Percentiles rank a stretch among this genome's conserved stretches.
Evolutionary conservation across 495 filamentous ascomycete species (phyloP).

Genomic region (Talaromyces nanjingensis): DNA sequence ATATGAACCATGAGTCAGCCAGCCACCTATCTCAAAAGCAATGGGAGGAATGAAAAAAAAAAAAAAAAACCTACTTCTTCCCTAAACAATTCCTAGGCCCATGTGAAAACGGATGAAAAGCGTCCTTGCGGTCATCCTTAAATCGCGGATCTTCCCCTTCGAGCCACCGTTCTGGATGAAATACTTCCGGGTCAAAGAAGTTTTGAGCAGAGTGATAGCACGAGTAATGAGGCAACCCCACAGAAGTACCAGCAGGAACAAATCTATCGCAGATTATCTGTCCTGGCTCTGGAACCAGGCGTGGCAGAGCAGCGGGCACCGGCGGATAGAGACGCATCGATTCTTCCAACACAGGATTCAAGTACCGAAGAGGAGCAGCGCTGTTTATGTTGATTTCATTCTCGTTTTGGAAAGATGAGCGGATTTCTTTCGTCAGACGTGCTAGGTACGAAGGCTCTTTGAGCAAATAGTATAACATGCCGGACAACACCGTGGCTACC

Average conservation of each 20-base stretch:
- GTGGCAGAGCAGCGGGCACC: too few relatives aligned
- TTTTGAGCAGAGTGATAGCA: conserved; percentile 10
- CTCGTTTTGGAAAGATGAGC: neutral
- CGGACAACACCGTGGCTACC: too few relatives aligned
- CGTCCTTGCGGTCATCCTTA: conserved; percentile 12
- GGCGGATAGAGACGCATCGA: too few relatives aligned
- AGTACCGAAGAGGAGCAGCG: too few relatives aligned
- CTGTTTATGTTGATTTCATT: conserved; percentile 2
- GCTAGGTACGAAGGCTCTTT: too few relatives aligned
- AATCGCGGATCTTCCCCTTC: conserved; percentile 1
- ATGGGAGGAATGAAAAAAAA: neutral
- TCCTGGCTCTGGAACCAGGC: too few relatives aligned
- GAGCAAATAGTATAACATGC: too few relatives aligned
- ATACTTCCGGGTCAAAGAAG: conserved; percentile 15
- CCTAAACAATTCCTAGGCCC: conserved; percentile 21
- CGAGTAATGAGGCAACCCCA: conserved; percentile 14
- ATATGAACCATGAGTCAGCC: neutral
- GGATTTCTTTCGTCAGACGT: too few relatives aligned
- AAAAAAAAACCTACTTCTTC: conserved; percentile 11
- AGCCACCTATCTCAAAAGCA: neutral
- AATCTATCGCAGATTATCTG: too few relatives aligned
- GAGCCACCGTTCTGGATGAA: conserved; percentile 19
- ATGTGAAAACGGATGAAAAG: conserved; percentile 10
- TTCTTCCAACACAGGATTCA: too few relatives aligned
- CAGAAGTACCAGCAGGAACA: conserved; percentile 1